Conservation (phyloP, 257 asterid genomes). For the Thymus quinquecostatus region DNA sequence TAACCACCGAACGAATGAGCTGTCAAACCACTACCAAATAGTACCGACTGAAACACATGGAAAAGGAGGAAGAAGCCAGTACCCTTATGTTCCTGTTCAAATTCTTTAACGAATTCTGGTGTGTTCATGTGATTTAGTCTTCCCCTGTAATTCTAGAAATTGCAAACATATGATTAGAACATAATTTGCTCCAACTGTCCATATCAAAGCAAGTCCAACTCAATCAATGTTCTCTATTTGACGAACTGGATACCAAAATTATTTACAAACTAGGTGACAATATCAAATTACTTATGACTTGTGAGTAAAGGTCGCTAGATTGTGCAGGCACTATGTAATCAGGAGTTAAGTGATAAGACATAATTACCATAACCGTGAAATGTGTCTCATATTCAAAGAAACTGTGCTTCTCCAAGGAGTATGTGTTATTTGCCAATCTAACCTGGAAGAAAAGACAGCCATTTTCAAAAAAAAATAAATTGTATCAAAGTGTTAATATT, state of each 20-base stretch:
- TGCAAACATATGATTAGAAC: background rate
- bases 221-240: background rate
- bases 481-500: no score
- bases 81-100: constrained; percentile 90
- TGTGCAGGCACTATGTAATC: background rate
- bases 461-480: background rate
- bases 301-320: constrained; percentile 16
- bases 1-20: constrained; percentile 14
- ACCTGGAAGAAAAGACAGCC: constrained; percentile 53
- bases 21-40: constrained; percentile 1
- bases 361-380: constrained; percentile 94
- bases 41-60: constrained; percentile 16
- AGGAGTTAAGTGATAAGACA: background rate
- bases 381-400: constrained; percentile 91
- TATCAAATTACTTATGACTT: constrained; percentile 9
- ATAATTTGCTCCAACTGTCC: constrained; percentile 27
- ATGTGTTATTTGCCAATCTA: constrained; percentile 84
- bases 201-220: constrained; percentile 8
- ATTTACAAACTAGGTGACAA: background rate
- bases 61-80: constrained; percentile 29
- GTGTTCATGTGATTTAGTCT: constrained; percentile 77
- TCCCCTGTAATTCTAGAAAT: constrained; percentile 82
- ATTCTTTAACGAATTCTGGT: constrained; percentile 77
- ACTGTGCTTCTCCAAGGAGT: constrained; percentile 78
- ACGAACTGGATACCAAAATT: background rate